Base-by-base conservation (phyloP, 2,329 filamentous ascomycete species). In the Aspergillus sp. region DNA sequence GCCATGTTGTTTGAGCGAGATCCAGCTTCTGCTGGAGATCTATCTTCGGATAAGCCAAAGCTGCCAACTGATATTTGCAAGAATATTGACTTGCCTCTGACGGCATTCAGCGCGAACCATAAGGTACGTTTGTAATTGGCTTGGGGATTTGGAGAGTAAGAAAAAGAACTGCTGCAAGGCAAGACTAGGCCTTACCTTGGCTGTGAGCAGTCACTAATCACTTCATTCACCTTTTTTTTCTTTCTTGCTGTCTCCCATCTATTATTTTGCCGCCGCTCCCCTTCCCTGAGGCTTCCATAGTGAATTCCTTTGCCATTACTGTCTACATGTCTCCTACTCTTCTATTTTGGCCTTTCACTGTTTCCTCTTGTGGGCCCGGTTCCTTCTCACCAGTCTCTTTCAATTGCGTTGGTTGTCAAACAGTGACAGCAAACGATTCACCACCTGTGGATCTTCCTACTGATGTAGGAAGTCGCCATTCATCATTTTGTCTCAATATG, bases 11-110 rank as follows among this genome's bases (percentile, higher is more conserved):
- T 26, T 8, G 26, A 39, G 7, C 19, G 12, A 8, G 12, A 8
- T 9, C 36, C 36, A 3, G 36, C 19, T 8, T 5, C 9, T 39
- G 7, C 36, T 39, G 46, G 47, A 0, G 59, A 61, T 38, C 59
- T 53, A 8, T 53, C 59, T n/a, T 47, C 55, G 48, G 58, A 60
- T 12, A 36, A 41, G 26, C 53, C 53, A 4, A 48, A 42, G 26
- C 41, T 54, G 4, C 26, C 32, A 3, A 60, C 57, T 0, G 58
- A 61, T 30, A 54, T 51, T 44, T 61, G 55, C 28, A 47, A 42
- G 12, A 59, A 61, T 30, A 36, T 62, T 2, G 59, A 62, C 40
- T 39, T 62, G 40, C 57, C 58, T 1, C 27, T 52, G 33, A 49
- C 46, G 0, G 58, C 58, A 8, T 62, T 52, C 45, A 38, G 46